Evolutionary conservation across 495 filamentous ascomycete species (phyloP), one percentile per base, ranked within the genome.

Genomic region (Hypoxylon intermedium): DNA sequence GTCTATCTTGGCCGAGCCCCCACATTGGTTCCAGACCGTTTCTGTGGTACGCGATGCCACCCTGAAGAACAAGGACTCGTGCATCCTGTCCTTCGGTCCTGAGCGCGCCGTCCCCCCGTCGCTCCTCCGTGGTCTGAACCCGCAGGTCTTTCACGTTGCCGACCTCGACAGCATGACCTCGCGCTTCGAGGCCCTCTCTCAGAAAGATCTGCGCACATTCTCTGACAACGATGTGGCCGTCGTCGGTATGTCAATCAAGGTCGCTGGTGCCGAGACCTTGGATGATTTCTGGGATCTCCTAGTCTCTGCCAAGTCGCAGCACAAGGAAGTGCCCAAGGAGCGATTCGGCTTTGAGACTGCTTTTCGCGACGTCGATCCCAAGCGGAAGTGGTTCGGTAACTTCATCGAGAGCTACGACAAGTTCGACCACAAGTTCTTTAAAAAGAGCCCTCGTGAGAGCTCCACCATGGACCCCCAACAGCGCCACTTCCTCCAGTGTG

Each of bases 351-450:
- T 59, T 23, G 50, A 65, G 1, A 63, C 53, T 0, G 53, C 58
- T 13, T 62, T 63, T 48, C 53, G 58, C 18, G 58, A 62, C 16
- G 48, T 44, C 2, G 61, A 65, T 20, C 53, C 58, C 7, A 61
- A 62, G 44, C 37, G 58, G n/a, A 67, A 62, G 37, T 67, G 58
- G 58, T 62, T 48, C 9, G 74, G 75, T 0, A 73, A 74, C 50
- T 74, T 67, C 56, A 31, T 75, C 1, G 31, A 62, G 37, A 49
- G 60, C 34, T 28, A 62, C 0, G 72, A 74, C 49, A 47, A 55
- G 1, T 76, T 84, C 28, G 82, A 85, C 50, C 76, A 83, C 47
- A 69, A 73, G 28, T 83, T 84, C 68, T 84, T 84, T 73, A 75
- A 75, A 41, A 74, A 70, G 21, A 72, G 68, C 4, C 63, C 74